phyloP scores from a whole-genome alignment of 1,139 yeast genomes.

The Suhomyces bokatorum region DNA sequence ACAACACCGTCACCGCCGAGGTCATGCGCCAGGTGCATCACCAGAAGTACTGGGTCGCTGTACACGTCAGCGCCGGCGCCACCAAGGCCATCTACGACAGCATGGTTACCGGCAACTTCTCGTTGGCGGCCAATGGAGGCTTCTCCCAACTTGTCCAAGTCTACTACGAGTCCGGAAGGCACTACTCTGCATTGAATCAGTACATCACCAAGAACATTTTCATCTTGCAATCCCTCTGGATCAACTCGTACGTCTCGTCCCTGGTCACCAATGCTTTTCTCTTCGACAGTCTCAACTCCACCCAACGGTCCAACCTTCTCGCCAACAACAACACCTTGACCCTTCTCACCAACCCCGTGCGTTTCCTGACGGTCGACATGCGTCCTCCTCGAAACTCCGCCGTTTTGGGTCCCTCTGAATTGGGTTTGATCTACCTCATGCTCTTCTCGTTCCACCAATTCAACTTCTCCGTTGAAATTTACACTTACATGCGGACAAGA shows the following conservation, averaged over 20 bases:
- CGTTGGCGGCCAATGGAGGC: constrained; percentile 17
- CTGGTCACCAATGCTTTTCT: constrained; percentile 27
- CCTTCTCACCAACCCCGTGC: constrained; percentile 24
- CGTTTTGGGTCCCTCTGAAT: constrained; percentile 34
- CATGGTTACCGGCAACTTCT: constrained; percentile 24
- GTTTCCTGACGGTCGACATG: constrained; percentile 23
- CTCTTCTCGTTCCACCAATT: constrained; percentile 38
- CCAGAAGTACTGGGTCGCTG: constrained; percentile 55
- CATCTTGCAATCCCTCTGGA: constrained; percentile 30
- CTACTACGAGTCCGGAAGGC: constrained; percentile 56
- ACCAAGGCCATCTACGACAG: constrained; percentile 39
- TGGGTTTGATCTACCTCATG: constrained; percentile 36
- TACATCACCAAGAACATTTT: constrained; percentile 41
- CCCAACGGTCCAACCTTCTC: constrained; percentile 18
- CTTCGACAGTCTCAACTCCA: constrained; percentile 12
- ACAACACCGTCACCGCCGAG: constrained; percentile 36
- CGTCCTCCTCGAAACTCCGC: constrained; percentile 25
- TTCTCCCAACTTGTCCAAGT: constrained; percentile 29
- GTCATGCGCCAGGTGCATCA: constrained; percentile 42
- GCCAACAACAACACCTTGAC: constrained; percentile 18
- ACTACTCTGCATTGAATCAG: constrained; percentile 43
- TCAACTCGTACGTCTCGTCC: constrained; percentile 22
- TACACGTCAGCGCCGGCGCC: constrained; percentile 48
- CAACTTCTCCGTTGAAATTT: constrained; percentile 27
- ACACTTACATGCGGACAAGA: constrained; percentile 23